A percentile compares a stretch with the other conserved stretches of the same genome.
Evolutionary conservation across 495 filamentous ascomycete genomes (phyloP).

Genomic region (Aspergillus cristatus): DNA sequence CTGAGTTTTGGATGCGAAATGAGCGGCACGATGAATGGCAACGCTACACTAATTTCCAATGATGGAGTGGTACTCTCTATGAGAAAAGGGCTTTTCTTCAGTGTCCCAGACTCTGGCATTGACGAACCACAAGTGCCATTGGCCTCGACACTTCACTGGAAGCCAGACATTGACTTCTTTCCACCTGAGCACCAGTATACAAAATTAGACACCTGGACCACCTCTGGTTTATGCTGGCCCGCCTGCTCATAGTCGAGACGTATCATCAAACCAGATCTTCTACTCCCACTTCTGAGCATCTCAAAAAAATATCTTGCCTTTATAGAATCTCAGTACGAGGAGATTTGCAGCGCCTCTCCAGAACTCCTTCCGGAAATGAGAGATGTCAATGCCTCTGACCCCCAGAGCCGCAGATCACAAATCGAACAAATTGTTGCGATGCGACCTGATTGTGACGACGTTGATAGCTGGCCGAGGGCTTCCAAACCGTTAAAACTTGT

Average conservation of each 20-base stretch:
- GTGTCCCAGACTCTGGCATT: background rate
- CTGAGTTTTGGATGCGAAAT: background rate
- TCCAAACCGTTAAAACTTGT: no score
- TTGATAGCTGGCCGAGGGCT: no score
- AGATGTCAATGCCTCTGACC: background rate
- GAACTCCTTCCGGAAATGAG: background rate
- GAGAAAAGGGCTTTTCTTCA: background rate
- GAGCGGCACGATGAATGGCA: background rate
- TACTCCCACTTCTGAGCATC: background rate
- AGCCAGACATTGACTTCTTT: background rate
- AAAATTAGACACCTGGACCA: no score
- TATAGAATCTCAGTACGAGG: background rate
- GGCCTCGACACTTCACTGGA: background rate
- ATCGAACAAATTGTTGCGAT: no score
- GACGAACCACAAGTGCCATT: background rate
- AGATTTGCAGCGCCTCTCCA: background rate
- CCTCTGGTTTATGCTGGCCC: no score
- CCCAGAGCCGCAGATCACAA: no score
- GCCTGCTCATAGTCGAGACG: background rate
- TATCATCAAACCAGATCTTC: background rate
- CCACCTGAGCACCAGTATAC: background rate
- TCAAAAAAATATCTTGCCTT: background rate
- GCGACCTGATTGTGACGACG: no score
- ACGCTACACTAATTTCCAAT: background rate
- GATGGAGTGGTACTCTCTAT: background rate